These are phyloP conservation scores for Taphrina deformans DNA, from an alignment of 1,139 yeast species.

Conservation along the genomic window DNA sequence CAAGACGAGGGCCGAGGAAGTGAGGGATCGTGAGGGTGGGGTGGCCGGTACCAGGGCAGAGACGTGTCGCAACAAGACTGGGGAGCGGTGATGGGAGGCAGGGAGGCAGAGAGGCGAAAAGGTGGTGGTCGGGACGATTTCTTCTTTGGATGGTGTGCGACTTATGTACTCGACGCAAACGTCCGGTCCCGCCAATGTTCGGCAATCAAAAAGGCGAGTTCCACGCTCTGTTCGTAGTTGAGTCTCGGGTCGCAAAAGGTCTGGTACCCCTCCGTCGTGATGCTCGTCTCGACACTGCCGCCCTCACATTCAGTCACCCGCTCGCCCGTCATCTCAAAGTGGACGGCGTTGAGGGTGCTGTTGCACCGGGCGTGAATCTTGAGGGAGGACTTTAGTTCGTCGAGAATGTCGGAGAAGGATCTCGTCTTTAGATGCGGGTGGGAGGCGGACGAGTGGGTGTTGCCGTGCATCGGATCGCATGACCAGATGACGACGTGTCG, in stretches of 20 bases:
- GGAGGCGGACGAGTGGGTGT: slow-evolving; percentile 49
- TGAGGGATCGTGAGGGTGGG: slow-evolving; percentile 29
- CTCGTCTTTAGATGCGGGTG: slow-evolving; percentile 49
- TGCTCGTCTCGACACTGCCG: slow-evolving; percentile 46
- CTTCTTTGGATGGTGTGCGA: too few species aligned
- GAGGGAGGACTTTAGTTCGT: slow-evolving; percentile 48
- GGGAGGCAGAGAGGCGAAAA: neutral
- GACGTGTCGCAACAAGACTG: slow-evolving; percentile 19
- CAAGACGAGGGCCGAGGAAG: slow-evolving; percentile 64
- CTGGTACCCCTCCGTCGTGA: slow-evolving; percentile 50
- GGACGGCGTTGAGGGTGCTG: slow-evolving; percentile 49
- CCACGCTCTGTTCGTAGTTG: slow-evolving; percentile 48
- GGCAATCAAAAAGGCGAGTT: slow-evolving; percentile 50
- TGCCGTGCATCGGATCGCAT: slow-evolving; percentile 44
- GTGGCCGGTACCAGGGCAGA: slow-evolving; percentile 12
- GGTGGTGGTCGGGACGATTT: too few species aligned
- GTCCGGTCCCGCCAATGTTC: slow-evolving; percentile 38
- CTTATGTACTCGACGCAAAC: neutral
- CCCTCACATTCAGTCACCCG: slow-evolving; percentile 52
- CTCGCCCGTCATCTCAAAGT: slow-evolving; percentile 51
- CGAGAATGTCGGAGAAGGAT: slow-evolving; percentile 50
- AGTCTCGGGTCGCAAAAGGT: slow-evolving; percentile 52
- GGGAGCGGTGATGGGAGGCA: neutral
- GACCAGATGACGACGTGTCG: slow-evolving; percentile 49
- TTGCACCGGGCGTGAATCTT: slow-evolving; percentile 46